Evolutionary conservation across 2,329 filamentous ascomycete genomes (phyloP).

Genomic region (Gnomoniopsis smithogilvyi): DNA sequence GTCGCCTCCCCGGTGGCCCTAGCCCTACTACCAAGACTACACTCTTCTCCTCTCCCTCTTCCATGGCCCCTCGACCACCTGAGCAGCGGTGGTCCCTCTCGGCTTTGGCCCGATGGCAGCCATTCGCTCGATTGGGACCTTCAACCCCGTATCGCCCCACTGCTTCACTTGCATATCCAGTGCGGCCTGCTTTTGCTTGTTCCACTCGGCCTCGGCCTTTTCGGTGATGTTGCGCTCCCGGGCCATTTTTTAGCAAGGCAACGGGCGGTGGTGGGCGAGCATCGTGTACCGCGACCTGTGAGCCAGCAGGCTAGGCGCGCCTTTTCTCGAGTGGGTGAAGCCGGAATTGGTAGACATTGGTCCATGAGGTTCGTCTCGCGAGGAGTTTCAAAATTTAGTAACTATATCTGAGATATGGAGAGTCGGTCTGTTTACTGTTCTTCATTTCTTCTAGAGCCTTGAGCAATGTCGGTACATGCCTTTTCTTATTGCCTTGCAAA

Average conservation of each 20-base stretch:
- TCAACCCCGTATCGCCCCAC: constrained; percentile 2
- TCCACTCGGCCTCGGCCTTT: constrained; percentile 26
- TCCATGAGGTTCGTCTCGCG: neutral
- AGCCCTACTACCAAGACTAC: neutral
- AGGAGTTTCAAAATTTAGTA: no score
- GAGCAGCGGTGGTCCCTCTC: constrained; percentile 2
- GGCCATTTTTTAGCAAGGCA: constrained; percentile 1
- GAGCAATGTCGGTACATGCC: no score
- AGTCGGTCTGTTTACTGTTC: no score
- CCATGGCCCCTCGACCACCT: neutral
- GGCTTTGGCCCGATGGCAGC: constrained; percentile 2
- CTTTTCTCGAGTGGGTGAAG: no score
- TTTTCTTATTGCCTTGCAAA: no score
- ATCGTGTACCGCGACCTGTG: constrained; percentile 10
- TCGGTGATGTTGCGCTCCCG: constrained; percentile 4
- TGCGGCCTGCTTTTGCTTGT: neutral
- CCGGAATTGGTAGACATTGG: constrained; percentile 6
- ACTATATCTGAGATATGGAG: no score
- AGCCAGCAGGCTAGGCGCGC: constrained; percentile 13
- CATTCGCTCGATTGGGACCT: neutral
- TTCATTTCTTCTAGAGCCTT: no score
- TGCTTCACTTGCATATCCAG: neutral
- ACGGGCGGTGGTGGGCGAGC: constrained; percentile 4
- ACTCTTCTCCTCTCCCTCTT: neutral
- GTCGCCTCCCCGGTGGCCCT: neutral